A percentile compares a stretch with the other conserved stretches of the same genome.
Conservation (phyloP, 1,139 yeast species). For the Sugiyamaella neomexicana region DNA sequence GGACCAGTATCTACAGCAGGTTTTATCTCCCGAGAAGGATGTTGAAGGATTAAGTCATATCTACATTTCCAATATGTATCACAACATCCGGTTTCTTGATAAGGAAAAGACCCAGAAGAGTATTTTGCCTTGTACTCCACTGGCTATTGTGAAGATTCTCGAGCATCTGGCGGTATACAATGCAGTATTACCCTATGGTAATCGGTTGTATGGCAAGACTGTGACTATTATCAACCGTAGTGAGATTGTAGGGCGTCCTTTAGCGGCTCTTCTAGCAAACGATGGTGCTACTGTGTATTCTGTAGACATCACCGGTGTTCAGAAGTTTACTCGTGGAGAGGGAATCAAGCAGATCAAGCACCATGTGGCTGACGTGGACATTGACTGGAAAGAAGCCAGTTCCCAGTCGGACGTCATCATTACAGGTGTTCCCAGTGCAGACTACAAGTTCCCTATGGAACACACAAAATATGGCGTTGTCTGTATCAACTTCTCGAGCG, state of each 20-base stretch:
- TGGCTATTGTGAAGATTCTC: constrained; percentile 89
- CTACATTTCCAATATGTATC: constrained; percentile 92
- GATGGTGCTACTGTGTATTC: constrained; percentile 97
- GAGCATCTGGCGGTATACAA: constrained; percentile 90
- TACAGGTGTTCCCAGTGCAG: constrained; percentile 88
- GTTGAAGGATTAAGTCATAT: constrained; percentile 93
- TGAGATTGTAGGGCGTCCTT: constrained; percentile 95
- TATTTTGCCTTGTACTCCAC: constrained; percentile 92
- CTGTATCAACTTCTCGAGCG: constrained; percentile 85
- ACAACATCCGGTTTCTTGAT: constrained; percentile 83
- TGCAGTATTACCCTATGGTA: constrained; percentile 77
- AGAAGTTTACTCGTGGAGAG: constrained; percentile 91
- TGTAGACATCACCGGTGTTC: constrained; percentile 82
- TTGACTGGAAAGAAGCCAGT: constrained; percentile 62
- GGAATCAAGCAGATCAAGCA: constrained; percentile 82
- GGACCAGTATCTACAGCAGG: constrained; percentile 92
- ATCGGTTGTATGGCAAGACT: constrained; percentile 89
- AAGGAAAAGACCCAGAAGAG: constrained; percentile 66
- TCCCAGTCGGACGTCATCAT: constrained; percentile 83
- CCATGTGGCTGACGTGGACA: constrained; percentile 66
- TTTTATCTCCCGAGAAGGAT: constrained; percentile 81
- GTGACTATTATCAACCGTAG: constrained; percentile 87
- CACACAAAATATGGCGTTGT: constrained; percentile 83
- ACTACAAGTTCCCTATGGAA: constrained; percentile 82
- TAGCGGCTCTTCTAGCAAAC: constrained; percentile 92